Percentiles rank a stretch among this genome's conserved stretches.
Conservation (phyloP, 495 filamentous ascomycete species). For the Podospora conica region DNA sequence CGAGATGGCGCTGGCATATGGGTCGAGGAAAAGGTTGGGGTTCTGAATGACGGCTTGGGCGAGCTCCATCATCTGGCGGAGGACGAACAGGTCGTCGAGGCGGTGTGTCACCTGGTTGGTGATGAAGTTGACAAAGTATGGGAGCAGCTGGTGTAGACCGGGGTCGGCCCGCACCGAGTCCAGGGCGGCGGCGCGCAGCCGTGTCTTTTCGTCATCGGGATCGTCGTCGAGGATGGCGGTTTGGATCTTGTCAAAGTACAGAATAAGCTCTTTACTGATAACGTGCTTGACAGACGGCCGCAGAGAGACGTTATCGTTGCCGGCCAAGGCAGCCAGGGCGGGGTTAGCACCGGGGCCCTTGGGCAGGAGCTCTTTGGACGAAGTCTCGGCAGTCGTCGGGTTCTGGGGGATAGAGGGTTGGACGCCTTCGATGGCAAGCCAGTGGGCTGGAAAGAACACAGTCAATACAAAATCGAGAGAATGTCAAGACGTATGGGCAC, state of each 20-base stretch:
- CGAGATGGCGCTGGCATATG: constrained; percentile 83
- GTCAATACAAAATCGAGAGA: not conserved
- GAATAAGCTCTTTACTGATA: constrained; percentile 85
- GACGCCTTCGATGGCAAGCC: constrained; percentile 92
- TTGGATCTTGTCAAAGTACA: constrained; percentile 96
- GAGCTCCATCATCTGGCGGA: constrained; percentile 87
- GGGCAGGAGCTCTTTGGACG: constrained; percentile 74
- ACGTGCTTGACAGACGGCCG: constrained; percentile 92
- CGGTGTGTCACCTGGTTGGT: constrained; percentile 89
- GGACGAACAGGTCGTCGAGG: constrained; percentile 75
- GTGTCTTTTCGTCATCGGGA: constrained; percentile 60
- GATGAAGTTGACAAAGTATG: constrained; percentile 93
- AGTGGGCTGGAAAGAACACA: constrained; percentile 59
- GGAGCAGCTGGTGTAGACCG: constrained; percentile 87
- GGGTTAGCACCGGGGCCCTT: constrained; percentile 84
- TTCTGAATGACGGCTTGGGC: constrained; percentile 78
- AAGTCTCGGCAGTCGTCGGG: constrained; percentile 72
- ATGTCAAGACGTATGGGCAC: constrained; percentile 9
- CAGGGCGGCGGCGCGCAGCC: constrained; percentile 75
- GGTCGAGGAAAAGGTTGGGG: constrained; percentile 72
- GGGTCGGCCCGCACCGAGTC: constrained; percentile 78
- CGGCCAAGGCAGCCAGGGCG: constrained; percentile 72
- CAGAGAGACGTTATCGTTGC: constrained; percentile 72
- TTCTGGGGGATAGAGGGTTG: constrained; percentile 96
- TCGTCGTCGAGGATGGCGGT: constrained; percentile 76